These are phyloP conservation scores for Amoebophrya sp. DNA, from an alignment of 169 alveolate genomes.

Conservation along the genomic window DNA sequence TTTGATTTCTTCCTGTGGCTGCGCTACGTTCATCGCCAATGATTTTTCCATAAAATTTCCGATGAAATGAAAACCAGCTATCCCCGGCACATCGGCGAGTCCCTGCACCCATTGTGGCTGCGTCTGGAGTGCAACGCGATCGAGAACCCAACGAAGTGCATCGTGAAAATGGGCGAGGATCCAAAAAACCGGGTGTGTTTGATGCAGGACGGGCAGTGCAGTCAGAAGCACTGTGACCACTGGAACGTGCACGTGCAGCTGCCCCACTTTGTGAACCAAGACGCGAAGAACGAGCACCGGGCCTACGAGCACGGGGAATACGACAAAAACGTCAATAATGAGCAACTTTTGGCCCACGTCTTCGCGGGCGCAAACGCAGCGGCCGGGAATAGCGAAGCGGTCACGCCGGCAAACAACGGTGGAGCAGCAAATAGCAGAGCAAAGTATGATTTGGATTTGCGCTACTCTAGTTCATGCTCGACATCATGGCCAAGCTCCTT, in stretches of 20 bases:
- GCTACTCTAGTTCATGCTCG: too few species aligned
- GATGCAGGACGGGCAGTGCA: slow-evolving; percentile 8
- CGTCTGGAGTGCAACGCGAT: slow-evolving; percentile 17
- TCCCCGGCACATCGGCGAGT: background rate
- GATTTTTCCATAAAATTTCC: background rate
- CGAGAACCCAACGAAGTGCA: background rate
- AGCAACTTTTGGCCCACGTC: too few species aligned
- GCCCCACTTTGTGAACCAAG: background rate
- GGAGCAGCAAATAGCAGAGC: too few species aligned
- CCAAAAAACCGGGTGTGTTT: background rate
- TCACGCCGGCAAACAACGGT: too few species aligned
- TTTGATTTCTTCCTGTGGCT: too few species aligned
- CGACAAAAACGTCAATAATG: too few species aligned
- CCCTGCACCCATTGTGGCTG: background rate
- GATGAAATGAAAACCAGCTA: too few species aligned
- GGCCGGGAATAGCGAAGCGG: too few species aligned
- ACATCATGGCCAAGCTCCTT: too few species aligned
- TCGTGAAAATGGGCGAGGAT: background rate
- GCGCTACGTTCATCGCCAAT: too few species aligned
- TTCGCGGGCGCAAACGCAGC: too few species aligned
- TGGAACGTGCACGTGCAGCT: slow-evolving; percentile 27
- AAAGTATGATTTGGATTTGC: too few species aligned
- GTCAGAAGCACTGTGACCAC: background rate
- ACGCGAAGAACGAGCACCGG: background rate
- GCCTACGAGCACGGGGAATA: slow-evolving; percentile 1